Evolutionary conservation across 345 rosid genomes (phyloP).

Genomic region (Populus ilicifolia): DNA sequence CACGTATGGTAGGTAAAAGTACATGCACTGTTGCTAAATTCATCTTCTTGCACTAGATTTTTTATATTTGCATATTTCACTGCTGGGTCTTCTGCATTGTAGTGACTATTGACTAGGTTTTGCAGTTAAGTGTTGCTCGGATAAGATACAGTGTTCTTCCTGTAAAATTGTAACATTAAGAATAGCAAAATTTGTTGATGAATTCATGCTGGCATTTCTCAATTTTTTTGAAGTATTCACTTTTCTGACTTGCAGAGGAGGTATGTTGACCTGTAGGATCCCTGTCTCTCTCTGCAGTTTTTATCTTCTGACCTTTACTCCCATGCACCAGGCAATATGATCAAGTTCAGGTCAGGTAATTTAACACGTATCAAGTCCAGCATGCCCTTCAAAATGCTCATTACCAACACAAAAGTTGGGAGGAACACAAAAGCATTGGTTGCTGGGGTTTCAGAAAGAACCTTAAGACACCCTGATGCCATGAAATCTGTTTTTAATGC

Average conservation of each 20-base stretch:
- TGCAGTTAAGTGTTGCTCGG: not conserved
- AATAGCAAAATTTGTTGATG: not conserved
- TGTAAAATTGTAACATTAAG: not conserved
- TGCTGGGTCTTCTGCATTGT: not conserved
- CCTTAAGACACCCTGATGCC: slow-evolving; percentile 56
- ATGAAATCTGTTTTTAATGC: slow-evolving; percentile 76
- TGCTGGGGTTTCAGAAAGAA: slow-evolving; percentile 81
- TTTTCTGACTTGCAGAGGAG: not conserved
- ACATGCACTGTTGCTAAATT: not conserved
- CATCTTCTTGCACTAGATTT: not conserved
- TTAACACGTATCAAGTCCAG: slow-evolving; percentile 54
- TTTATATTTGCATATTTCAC: not conserved
- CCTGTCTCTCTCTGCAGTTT: not conserved
- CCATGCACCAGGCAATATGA: slow-evolving; percentile 70
- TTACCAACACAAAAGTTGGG: slow-evolving; percentile 85
- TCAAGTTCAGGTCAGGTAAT: slow-evolving; percentile 72
- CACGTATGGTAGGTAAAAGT: slow-evolving; percentile 62
- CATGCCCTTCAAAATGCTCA: slow-evolving; percentile 71
- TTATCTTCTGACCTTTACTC: not conserved
- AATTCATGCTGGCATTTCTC: not conserved
- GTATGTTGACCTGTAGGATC: not conserved
- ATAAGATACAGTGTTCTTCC: not conserved
- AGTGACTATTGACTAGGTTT: not conserved
- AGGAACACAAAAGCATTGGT: slow-evolving; percentile 90
- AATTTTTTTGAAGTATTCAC: not conserved